Conservation (phyloP, 2,329 filamentous ascomycete genomes). For the Aspergillus sojae region DNA sequence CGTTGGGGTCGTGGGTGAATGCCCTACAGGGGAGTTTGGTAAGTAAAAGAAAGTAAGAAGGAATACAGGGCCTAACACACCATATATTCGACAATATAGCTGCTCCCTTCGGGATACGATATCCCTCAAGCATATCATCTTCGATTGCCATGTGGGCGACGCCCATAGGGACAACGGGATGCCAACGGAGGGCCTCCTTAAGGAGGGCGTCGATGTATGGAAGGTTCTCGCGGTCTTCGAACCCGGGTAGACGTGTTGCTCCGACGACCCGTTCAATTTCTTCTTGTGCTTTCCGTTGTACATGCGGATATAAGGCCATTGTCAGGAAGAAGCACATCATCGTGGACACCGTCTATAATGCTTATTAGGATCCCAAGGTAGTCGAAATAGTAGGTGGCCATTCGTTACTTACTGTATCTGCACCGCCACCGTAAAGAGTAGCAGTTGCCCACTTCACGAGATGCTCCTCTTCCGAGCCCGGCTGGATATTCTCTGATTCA, state of each 20-base stretch:
- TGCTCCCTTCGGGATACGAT: constrained; percentile 38
- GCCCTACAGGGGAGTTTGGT: constrained; percentile 31
- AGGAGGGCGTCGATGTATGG: constrained; percentile 37
- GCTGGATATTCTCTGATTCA: constrained; percentile 7
- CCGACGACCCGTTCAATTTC: constrained; percentile 15
- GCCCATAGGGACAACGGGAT: constrained; percentile 30
- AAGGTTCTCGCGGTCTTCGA: constrained; percentile 8
- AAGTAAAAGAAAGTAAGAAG: not conserved
- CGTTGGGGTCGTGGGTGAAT: constrained; percentile 42
- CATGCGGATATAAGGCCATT: constrained; percentile 12
- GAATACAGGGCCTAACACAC: constrained; percentile 19
- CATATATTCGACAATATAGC: constrained; percentile 41
- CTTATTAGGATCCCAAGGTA: not conserved
- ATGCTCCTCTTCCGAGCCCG: constrained; percentile 28
- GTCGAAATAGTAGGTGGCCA: too few species aligned
- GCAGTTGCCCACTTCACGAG: constrained; percentile 47
- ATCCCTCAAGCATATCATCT: constrained; percentile 29
- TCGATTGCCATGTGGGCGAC: constrained; percentile 28
- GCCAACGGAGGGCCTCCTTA: constrained; percentile 38
- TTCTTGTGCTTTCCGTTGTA: constrained; percentile 11
- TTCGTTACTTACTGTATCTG: constrained; percentile 39
- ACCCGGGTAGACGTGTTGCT: constrained; percentile 1
- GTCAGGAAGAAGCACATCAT: constrained; percentile 8
- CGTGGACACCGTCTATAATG: not conserved
- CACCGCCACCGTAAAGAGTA: constrained; percentile 47